phyloP scores from a whole-genome alignment of 2,329 filamentous ascomycete species.

The Juglanconis sp. region DNA sequence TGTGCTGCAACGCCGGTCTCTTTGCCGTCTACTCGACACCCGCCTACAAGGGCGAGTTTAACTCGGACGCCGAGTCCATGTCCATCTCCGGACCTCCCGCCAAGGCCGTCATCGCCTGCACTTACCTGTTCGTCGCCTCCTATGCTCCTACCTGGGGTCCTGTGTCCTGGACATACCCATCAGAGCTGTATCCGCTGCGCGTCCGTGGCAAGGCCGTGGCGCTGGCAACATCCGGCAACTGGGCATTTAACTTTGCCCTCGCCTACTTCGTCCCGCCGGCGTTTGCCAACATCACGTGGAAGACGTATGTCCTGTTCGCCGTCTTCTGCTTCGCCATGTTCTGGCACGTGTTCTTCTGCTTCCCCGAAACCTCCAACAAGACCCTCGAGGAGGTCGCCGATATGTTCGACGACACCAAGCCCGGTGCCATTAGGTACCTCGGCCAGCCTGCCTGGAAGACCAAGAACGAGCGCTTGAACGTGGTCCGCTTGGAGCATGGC shows the following conservation, averaged over 20 bases:
- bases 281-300: slow-evolving; percentile 36
- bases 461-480: slow-evolving; percentile 31
- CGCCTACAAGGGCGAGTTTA: slow-evolving; percentile 33
- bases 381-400: slow-evolving; percentile 31
- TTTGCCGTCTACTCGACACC: slow-evolving; percentile 39
- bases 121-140: slow-evolving; percentile 60
- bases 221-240: slow-evolving; percentile 33
- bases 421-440: slow-evolving; percentile 35
- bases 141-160: slow-evolving; percentile 44
- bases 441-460: slow-evolving; percentile 43
- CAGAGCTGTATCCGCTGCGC: slow-evolving; percentile 45
- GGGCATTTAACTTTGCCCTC: slow-evolving; percentile 39
- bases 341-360: slow-evolving; percentile 31
- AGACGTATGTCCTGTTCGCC: slow-evolving; percentile 32
- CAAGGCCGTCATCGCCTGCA: slow-evolving; percentile 61
- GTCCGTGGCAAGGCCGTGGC: slow-evolving; percentile 35
- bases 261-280: slow-evolving; percentile 36
- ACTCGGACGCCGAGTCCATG: slow-evolving; percentile 42
- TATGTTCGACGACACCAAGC: slow-evolving; percentile 33
- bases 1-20: slow-evolving; percentile 44
- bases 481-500: slow-evolving; percentile 30
- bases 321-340: slow-evolving; percentile 32
- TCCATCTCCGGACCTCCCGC: slow-evolving; percentile 45
- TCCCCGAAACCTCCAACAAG: slow-evolving; percentile 35
- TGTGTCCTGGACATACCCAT: slow-evolving; percentile 43